These are phyloP conservation scores for Xerocomellus intermedius DNA, from an alignment of 768 basidiomycete species.

Conservation along the genomic window DNA sequence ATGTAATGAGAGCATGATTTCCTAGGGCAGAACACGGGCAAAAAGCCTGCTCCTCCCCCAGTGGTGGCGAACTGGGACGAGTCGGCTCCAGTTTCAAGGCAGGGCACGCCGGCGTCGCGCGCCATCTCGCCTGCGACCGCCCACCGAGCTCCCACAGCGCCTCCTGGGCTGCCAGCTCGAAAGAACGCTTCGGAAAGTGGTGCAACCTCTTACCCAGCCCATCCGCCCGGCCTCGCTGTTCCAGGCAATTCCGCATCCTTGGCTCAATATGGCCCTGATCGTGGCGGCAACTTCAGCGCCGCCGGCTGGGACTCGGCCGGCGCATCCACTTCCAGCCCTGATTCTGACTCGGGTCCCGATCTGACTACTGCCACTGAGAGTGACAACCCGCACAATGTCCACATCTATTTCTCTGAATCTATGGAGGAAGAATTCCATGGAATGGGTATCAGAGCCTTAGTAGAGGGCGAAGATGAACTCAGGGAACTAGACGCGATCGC, in stretches of 20 bases:
- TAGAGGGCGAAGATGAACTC: conserved; percentile 11
- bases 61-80: conserved; percentile 23
- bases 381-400: conserved; percentile 23
- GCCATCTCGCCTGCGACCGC: background rate
- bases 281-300: conserved; percentile 8
- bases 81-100: conserved; percentile 12
- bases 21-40: conserved; percentile 17
- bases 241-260: background rate
- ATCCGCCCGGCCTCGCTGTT: conserved; percentile 13
- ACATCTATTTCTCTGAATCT: conserved; percentile 24
- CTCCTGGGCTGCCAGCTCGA: conserved; percentile 10
- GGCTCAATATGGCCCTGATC: conserved; percentile 7
- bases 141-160: conserved; percentile 4
- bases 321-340: conserved; percentile 26
- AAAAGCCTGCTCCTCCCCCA: background rate
- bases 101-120: conserved; percentile 13
- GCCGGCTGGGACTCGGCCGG: conserved; percentile 25
- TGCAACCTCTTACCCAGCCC: conserved; percentile 7
- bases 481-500: conserved; percentile 26
- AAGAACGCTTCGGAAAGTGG: conserved; percentile 12
- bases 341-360: conserved; percentile 27
- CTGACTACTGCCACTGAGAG: conserved; percentile 21
- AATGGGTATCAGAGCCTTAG: conserved; percentile 13
- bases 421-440: conserved; percentile 33
- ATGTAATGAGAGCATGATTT: background rate